These are phyloP conservation scores for Fimicolochytrium jonesii DNA, from an alignment of 192 early-diverging fungal genomes.

Conservation along the genomic window DNA sequence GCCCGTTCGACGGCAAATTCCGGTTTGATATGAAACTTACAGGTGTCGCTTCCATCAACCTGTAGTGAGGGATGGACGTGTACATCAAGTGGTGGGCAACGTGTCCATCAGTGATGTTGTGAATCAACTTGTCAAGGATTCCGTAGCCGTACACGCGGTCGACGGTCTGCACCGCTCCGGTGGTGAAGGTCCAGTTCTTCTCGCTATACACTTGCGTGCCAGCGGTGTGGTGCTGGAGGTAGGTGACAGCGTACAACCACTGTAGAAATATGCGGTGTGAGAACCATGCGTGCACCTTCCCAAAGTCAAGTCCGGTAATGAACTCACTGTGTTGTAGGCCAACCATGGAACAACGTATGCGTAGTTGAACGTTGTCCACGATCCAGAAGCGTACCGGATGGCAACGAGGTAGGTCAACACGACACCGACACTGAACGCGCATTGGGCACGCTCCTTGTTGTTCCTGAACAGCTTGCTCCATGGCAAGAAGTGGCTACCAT, in stretches of 20 bases:
- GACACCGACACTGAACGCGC: slow-evolving; percentile 24
- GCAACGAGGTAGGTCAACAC: slow-evolving; percentile 20
- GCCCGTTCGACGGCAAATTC: background rate
- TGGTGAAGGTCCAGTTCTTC: slow-evolving; percentile 34
- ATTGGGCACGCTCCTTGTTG: slow-evolving; percentile 24
- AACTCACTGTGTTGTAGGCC: slow-evolving; percentile 39
- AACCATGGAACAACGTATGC: slow-evolving; percentile 36
- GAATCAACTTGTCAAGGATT: slow-evolving; percentile 32
- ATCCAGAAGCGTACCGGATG: slow-evolving; percentile 17
- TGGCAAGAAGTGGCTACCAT: slow-evolving; percentile 35
- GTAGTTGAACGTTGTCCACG: slow-evolving; percentile 9
- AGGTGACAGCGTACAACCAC: slow-evolving; percentile 45
- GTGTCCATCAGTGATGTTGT: slow-evolving; percentile 47
- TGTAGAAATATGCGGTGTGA: too few relatives aligned
- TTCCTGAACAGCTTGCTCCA: slow-evolving; percentile 31
- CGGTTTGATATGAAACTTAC: slow-evolving; percentile 1
- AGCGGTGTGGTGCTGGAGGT: slow-evolving; percentile 38
- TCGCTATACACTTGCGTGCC: slow-evolving; percentile 30
- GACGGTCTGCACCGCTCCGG: slow-evolving; percentile 39
- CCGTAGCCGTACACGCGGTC: slow-evolving; percentile 40
- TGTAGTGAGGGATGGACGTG: slow-evolving; percentile 42
- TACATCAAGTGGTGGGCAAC: slow-evolving; percentile 45
- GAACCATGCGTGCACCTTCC: too few relatives aligned
- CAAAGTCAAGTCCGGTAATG: too few relatives aligned
- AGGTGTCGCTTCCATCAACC: slow-evolving; percentile 39